A percentile compares a stretch with the other conserved stretches of the same genome.
Evolutionary conservation across 139 green algal genomes (phyloP).

Genomic region (Tetraselmis chui): DNA sequence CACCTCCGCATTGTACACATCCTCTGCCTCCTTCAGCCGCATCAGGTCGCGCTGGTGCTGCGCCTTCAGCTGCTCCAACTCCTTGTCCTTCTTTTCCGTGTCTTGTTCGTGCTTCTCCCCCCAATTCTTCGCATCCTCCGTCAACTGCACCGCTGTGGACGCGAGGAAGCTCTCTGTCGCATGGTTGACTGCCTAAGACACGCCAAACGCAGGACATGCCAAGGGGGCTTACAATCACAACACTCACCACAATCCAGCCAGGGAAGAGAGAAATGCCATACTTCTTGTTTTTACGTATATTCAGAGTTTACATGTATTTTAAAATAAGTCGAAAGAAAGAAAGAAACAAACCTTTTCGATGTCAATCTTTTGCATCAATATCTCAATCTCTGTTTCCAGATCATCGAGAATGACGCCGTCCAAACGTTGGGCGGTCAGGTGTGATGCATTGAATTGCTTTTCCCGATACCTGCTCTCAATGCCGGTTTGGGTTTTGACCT

Average conservation of each 20-base stretch:
- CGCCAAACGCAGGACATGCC: neutral
- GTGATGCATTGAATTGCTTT: slow-evolving; percentile 27
- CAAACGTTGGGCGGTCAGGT: slow-evolving; percentile 37
- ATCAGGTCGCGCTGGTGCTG: slow-evolving; percentile 17
- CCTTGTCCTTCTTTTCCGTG: slow-evolving; percentile 22
- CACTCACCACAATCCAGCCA: neutral
- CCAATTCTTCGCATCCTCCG: slow-evolving; percentile 11
- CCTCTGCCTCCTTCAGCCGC: slow-evolving; percentile 7
- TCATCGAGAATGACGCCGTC: slow-evolving; percentile 37
- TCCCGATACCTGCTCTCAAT: slow-evolving; percentile 15
- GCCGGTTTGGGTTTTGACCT: neutral
- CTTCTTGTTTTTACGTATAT: too few relatives aligned
- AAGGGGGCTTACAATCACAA: neutral
- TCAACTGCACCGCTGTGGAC: neutral
- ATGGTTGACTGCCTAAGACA: neutral
- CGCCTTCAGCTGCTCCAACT: slow-evolving; percentile 11
- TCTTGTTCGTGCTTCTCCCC: slow-evolving; percentile 22
- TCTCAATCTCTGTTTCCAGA: slow-evolving; percentile 31
- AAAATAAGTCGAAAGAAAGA: slow-evolving; percentile 6
- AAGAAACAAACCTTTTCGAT: slow-evolving; percentile 34
- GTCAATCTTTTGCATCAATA: slow-evolving; percentile 41
- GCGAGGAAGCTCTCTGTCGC: neutral
- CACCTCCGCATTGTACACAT: neutral
- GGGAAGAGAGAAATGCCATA: too few relatives aligned
- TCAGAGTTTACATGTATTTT: neutral